Conservation (phyloP, 2,329 filamentous ascomycete species). For the Colletotrichum liaoningense region DNA sequence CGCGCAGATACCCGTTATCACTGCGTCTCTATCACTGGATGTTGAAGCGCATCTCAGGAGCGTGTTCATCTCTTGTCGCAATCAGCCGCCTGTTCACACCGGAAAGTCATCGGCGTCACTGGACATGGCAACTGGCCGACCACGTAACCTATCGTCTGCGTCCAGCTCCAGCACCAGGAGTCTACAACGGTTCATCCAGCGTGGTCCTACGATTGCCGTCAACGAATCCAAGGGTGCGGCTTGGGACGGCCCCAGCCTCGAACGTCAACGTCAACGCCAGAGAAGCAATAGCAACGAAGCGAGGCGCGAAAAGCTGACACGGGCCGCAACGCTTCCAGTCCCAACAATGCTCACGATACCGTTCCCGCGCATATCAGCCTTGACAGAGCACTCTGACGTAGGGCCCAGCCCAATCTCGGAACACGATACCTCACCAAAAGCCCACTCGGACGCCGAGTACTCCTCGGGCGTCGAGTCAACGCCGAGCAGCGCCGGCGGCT, state of each 20-base stretch:
- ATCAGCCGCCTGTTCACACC: not conserved
- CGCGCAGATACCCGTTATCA: conserved; percentile 30
- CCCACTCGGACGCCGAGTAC: conserved; percentile 26
- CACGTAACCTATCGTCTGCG: conserved; percentile 10
- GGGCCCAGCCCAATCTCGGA: not conserved
- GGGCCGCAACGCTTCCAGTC: not conserved
- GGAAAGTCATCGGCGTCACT: not conserved
- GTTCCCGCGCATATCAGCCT: conserved; percentile 25
- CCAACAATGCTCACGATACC: conserved; percentile 24
- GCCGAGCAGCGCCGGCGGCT: conserved; percentile 20
- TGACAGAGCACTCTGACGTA: conserved; percentile 28
- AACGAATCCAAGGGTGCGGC: not conserved
- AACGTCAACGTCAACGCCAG: not conserved
- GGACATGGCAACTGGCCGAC: not conserved
- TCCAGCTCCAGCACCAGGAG: conserved; percentile 8
- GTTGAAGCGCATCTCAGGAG: conserved; percentile 29
- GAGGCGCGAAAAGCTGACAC: not conserved
- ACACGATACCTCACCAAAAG: conserved; percentile 2
- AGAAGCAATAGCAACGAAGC: conserved; percentile 2
- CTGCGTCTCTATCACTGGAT: conserved; percentile 18
- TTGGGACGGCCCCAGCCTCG: not conserved
- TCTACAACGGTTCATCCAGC: not conserved
- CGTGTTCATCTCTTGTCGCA: conserved; percentile 29
- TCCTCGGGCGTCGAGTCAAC: conserved; percentile 29
- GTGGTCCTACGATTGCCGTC: not conserved